These are phyloP conservation scores for Pigoraptor vietnamica DNA, from an alignment of 78 protist genomes.

Conservation along the genomic window DNA sequence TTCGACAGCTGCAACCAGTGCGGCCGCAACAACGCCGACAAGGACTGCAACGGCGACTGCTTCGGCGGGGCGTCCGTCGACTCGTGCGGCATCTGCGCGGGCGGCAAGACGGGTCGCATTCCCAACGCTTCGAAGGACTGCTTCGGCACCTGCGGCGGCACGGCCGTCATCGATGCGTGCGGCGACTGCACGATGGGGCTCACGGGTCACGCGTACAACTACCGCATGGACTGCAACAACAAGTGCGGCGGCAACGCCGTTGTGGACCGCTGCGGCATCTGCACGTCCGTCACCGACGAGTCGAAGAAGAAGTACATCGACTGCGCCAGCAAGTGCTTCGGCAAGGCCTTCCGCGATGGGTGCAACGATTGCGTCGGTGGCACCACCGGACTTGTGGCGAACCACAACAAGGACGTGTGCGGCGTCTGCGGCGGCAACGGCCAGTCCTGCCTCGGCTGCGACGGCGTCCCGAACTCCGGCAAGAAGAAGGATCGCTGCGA, in stretches of 20 bases:
- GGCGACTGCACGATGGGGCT: not conserved
- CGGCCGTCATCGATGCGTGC: not conserved
- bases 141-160: not conserved
- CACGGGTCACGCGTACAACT: not conserved
- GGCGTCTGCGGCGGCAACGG: not conserved
- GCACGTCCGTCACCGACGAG: not conserved
- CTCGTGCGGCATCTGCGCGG: not conserved
- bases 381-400: not conserved
- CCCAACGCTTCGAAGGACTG: not conserved
- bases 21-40: not conserved
- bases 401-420: not conserved
- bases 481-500: not conserved
- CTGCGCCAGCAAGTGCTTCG: not conserved
- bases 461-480: not conserved
- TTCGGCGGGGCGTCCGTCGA: not conserved
- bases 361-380: not conserved
- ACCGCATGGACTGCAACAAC: not conserved
- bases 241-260: not conserved
- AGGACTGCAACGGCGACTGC: not conserved
- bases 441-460: not conserved
- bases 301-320: not conserved
- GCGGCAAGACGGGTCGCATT: not conserved
- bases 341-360: not conserved
- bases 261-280: not conserved
- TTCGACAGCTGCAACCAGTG: constrained; percentile 28